These are phyloP conservation scores for Aureobasidium mangrovei DNA, from an alignment of 2,329 filamentous ascomycete species.

Conservation along the genomic window DNA sequence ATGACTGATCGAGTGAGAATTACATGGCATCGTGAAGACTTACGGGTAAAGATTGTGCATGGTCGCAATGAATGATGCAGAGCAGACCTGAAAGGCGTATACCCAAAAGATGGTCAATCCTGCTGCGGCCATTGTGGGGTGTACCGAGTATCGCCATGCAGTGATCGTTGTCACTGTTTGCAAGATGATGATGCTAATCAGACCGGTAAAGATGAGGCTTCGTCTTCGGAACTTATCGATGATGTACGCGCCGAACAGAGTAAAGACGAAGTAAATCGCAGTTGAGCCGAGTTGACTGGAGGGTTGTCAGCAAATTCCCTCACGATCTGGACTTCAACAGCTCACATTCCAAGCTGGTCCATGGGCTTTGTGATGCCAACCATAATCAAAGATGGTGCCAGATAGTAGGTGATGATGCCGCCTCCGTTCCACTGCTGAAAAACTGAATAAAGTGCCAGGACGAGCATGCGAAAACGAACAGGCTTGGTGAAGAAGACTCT, in stretches of 20 bases:
- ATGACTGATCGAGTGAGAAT: too few relatives aligned
- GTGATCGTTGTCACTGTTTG: constrained; percentile 41
- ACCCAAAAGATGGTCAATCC: constrained; percentile 40
- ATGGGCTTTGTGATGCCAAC: constrained; percentile 33
- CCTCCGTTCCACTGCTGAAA: constrained; percentile 43
- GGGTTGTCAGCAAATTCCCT: not conserved
- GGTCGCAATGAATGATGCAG: constrained; percentile 35
- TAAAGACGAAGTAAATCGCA: constrained; percentile 40
- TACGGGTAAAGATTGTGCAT: constrained; percentile 9
- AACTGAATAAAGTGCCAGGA: constrained; percentile 38
- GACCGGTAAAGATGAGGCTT: constrained; percentile 38
- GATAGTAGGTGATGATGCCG: constrained; percentile 38
- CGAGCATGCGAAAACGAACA: constrained; percentile 36
- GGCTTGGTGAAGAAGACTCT: constrained; percentile 39
- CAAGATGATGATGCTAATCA: constrained; percentile 36
- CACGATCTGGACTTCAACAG: not conserved
- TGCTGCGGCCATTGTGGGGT: constrained; percentile 27
- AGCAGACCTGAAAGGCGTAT: constrained; percentile 42
- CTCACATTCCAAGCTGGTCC: constrained; percentile 33
- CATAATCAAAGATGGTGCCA: constrained; percentile 32
- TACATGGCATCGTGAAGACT: too few relatives aligned
- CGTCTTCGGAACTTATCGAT: constrained; percentile 36
- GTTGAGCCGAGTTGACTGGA: constrained; percentile 33
- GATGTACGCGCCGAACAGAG: constrained; percentile 34
- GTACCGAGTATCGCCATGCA: constrained; percentile 36